Percentiles rank a stretch among this genome's conserved stretches.
These are phyloP conservation scores for Beta corolliflora DNA, from an alignment of 179 eudicot genomes.

Conservation along the genomic window DNA sequence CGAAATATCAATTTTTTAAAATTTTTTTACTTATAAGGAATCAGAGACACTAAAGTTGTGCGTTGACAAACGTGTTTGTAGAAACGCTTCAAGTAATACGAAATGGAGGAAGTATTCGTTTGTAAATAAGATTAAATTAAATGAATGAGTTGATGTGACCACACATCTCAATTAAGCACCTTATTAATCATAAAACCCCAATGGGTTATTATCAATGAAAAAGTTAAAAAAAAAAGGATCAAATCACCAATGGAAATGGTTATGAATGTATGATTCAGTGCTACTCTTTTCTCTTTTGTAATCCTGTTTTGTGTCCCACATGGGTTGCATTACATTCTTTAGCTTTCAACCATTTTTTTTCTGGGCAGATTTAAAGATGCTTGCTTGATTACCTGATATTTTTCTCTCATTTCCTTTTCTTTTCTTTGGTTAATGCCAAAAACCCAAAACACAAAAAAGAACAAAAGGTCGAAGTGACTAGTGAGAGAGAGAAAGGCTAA, in stretches of 20 bases:
- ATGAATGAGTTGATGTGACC: too few relatives aligned
- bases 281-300: not conserved
- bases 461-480: not conserved
- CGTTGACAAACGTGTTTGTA: too few relatives aligned
- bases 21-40: too few relatives aligned
- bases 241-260: not conserved
- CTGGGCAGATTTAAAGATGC: not conserved
- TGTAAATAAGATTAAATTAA: too few relatives aligned
- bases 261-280: too few relatives aligned
- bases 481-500: not conserved
- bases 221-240: not conserved
- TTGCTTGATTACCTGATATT: not conserved
- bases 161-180: too few relatives aligned
- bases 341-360: conserved; percentile 15
- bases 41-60: too few relatives aligned
- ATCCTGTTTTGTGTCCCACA: conserved; percentile 6
- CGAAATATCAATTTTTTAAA: too few relatives aligned
- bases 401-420: conserved; percentile 9
- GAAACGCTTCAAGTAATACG: too few relatives aligned
- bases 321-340: conserved; percentile 6
- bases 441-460: conserved; percentile 20
- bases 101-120: too few relatives aligned
- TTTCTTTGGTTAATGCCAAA: conserved; percentile 25
- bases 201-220: not conserved
- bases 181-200: too few relatives aligned